A percentile compares a stretch with the other conserved stretches of the same genome.
Evolutionary conservation across 2,329 filamentous ascomycete genomes (phyloP).

Genomic region (Cytospora mali): DNA sequence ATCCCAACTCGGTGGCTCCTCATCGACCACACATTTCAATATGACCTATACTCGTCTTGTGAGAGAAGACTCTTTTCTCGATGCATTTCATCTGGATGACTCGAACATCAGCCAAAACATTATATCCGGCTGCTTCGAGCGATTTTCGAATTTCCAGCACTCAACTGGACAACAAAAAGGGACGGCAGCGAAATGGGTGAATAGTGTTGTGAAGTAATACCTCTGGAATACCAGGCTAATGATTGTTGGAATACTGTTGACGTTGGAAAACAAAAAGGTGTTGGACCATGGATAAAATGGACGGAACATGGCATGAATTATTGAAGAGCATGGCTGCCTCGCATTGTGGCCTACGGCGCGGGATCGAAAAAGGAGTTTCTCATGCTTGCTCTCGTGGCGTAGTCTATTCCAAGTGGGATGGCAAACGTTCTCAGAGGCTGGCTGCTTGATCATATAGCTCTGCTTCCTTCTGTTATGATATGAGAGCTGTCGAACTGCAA

Average conservation of each 20-base stretch:
- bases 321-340: background rate
- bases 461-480: background rate
- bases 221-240: conserved; percentile 10
- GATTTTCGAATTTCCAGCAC: background rate
- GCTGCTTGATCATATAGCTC: background rate
- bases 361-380: background rate
- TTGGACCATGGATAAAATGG: background rate
- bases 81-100: background rate
- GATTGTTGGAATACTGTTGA: conserved; percentile 10
- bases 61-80: background rate
- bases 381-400: background rate
- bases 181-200: background rate
- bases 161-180: background rate
- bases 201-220: background rate
- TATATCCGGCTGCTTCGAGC: background rate
- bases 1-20: background rate
- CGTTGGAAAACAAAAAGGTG: background rate
- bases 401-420: background rate
- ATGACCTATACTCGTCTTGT: background rate
- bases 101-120: background rate
- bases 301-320: background rate
- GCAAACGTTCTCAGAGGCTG: background rate
- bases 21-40: background rate
- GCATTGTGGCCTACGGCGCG: background rate
- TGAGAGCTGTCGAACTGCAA: background rate